Base-by-base conservation (phyloP, 306 rosid genomes). In the Prosopis cineraria region DNA sequence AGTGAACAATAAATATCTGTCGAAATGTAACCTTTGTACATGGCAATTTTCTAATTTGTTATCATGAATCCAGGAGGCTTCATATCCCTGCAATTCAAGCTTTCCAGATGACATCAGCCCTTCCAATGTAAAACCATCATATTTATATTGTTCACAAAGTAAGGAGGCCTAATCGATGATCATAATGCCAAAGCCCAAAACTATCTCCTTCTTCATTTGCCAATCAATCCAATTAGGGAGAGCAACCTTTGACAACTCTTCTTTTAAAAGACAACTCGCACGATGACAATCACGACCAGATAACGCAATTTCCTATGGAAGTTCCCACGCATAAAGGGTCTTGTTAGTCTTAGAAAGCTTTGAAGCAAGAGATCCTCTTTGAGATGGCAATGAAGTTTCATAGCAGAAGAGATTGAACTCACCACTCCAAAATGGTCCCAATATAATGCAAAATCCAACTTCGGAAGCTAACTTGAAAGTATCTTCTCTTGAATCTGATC, bases 171-270 rank as follows among this genome's bases (percentile, higher is more conserved):
- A 64, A 72, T 77, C 88, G 34, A 73, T 77, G 72, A 72, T 82
- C 62, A 90, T 31, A 77, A 90, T 83, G 67, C 89, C 88, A 20
- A 92, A 87, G 27, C 95, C 97, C 86, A 90, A 47, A 63, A 88
- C 88, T 37, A 87, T 81, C 74, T 92, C 95, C 78, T 86, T 92
- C 88, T 87, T 88, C 43, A 87, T 90, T 74, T 90, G 93, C 96
- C 89, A 87, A 80, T 84, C 87, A 78, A 88, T 62, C 96, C 97
- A 92, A 70, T 87, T 87, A 25, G 93, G 88, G 84, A 92, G 88
- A 52, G 84, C 85, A 73, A 78, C 89, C 81, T 85, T 92, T 11
- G 77, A 76, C 82, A 81, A 74, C 73, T 87, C 92, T 75, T 86
- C 89, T 81, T 82, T 87, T 36, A 88, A 64, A 41, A 90, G 87